Evolutionary conservation across 2,329 filamentous ascomycete species (phyloP).

Genomic region (Paramyrothecium roridum): DNA sequence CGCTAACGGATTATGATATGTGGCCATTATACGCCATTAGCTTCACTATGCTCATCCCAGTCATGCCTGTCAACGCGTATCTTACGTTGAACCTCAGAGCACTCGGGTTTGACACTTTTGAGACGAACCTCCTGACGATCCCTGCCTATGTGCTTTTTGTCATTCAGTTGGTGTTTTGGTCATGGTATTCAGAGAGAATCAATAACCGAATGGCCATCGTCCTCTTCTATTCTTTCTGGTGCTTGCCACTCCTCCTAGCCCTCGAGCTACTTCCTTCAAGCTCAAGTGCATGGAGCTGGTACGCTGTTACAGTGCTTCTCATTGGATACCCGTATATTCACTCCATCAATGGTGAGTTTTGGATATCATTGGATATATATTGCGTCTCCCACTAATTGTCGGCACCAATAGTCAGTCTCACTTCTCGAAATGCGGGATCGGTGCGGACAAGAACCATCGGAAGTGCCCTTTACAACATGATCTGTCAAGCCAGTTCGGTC

Average conservation of each 20-base stretch:
- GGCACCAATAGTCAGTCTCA: conserved; percentile 46
- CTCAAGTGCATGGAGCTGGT: conserved; percentile 25
- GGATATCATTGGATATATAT: conserved; percentile 36
- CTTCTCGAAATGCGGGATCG: conserved; percentile 54
- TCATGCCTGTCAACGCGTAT: conserved; percentile 28
- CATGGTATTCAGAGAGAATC: conserved; percentile 40
- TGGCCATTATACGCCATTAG: conserved; percentile 22
- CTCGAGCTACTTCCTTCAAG: conserved; percentile 29
- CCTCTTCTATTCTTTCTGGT: conserved; percentile 47
- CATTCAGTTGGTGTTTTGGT: conserved; percentile 37
- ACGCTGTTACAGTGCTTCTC: conserved; percentile 27
- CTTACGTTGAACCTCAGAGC: conserved; percentile 47
- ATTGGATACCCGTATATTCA: conserved; percentile 29
- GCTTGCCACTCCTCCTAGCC: conserved; percentile 48
- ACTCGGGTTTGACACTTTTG: conserved; percentile 48
- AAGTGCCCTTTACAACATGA: conserved; percentile 54
- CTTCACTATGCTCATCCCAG: conserved; percentile 20
- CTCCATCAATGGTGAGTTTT: conserved; percentile 2
- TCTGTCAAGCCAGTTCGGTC: conserved; percentile 28
- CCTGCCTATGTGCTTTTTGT: conserved; percentile 37
- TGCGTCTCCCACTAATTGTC: conserved; percentile 19
- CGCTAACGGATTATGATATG: conserved; percentile 52
- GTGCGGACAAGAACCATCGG: conserved; percentile 57
- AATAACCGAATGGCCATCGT: conserved; percentile 36
- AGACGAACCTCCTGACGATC: conserved; percentile 55